Evolutionary conservation across 2,329 filamentous ascomycete genomes (phyloP).

Genomic region (Botryotinia globosa): DNA sequence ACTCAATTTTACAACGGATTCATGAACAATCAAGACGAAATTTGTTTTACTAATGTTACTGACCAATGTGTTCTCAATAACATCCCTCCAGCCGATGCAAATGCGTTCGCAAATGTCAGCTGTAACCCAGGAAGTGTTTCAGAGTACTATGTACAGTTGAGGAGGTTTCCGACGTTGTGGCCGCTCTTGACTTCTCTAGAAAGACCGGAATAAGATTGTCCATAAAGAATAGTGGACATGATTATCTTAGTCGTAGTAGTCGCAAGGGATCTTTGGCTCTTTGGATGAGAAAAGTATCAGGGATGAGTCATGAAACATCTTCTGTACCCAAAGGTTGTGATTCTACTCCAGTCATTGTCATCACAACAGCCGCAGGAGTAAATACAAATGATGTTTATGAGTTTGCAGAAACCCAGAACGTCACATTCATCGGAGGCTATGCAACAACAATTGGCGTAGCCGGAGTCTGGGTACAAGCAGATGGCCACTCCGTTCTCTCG

Average conservation of each 20-base stretch:
- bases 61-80: conserved; percentile 37
- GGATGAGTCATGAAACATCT: conserved; percentile 7
- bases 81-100: conserved; percentile 26
- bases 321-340: conserved; percentile 26
- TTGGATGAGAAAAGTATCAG: conserved; percentile 25
- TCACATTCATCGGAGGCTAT: conserved; percentile 32
- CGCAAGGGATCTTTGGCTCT: conserved; percentile 25
- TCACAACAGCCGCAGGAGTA: conserved; percentile 32
- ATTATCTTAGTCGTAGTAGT: conserved; percentile 32
- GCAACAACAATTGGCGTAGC: conserved; percentile 48
- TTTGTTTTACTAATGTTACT: conserved; percentile 32
- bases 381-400: conserved; percentile 30
- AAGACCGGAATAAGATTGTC: conserved; percentile 42
- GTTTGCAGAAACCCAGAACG: conserved; percentile 33
- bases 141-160: conserved; percentile 26
- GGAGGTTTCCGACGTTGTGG: conserved; percentile 44
- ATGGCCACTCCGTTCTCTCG: conserved; percentile 54
- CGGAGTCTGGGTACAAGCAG: conserved; percentile 49
- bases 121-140: conserved; percentile 27
- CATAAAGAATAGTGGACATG: conserved; percentile 34
- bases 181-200: conserved; percentile 44
- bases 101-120: conserved; percentile 25
- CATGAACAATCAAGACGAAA: conserved; percentile 36
- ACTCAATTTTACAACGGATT: conserved; percentile 30
- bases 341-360: conserved; percentile 26